Conservation (phyloP, 352 stramenopile genomes). For the Pythium utonaiense region DNA sequence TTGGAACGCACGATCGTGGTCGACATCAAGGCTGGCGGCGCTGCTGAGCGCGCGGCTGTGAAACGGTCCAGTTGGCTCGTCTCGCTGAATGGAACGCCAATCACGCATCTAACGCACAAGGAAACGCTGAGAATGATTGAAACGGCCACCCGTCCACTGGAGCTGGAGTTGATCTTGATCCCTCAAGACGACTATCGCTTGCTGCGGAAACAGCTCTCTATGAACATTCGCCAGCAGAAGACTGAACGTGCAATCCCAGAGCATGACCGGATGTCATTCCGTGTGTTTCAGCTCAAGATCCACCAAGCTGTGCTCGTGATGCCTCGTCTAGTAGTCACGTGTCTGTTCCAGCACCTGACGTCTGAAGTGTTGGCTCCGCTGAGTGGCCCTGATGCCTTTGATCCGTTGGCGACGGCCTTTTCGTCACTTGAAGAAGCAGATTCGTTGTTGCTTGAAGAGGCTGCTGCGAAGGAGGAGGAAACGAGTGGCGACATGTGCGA, state of each 20-base stretch:
- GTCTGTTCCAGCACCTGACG: slow-evolving; percentile 76
- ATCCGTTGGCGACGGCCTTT: slow-evolving; percentile 28
- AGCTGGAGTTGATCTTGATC: slow-evolving; percentile 70
- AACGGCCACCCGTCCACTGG: slow-evolving; percentile 59
- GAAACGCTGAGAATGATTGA: slow-evolving; percentile 85
- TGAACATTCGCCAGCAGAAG: slow-evolving; percentile 85
- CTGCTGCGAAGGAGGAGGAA: slow-evolving; percentile 60
- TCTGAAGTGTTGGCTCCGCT: slow-evolving; percentile 38
- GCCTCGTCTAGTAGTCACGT: slow-evolving; percentile 54
- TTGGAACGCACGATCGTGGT: slow-evolving; percentile 86
- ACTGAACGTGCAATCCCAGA: slow-evolving; percentile 77
- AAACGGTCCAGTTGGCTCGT: slow-evolving; percentile 84
- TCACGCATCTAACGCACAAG: slow-evolving; percentile 83
- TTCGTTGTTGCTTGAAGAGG: slow-evolving; percentile 48
- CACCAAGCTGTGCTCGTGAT: slow-evolving; percentile 76
- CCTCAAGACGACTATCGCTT: slow-evolving; percentile 70
- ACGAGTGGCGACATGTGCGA: slow-evolving; percentile 65
- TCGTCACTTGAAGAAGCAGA: slow-evolving; percentile 47
- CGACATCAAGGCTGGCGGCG: slow-evolving; percentile 80
- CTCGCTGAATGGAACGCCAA: slow-evolving; percentile 62
- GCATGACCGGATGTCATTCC: slow-evolving; percentile 84
- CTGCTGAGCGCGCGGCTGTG: slow-evolving; percentile 70
- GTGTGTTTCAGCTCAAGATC: slow-evolving; percentile 83
- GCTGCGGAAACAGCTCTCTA: slow-evolving; percentile 69
- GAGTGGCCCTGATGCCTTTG: slow-evolving; percentile 21